A percentile compares a stretch with the other conserved stretches of the same genome.
phyloP scores from a whole-genome alignment of 345 rosid species.

The Fremontodendron californicum region DNA sequence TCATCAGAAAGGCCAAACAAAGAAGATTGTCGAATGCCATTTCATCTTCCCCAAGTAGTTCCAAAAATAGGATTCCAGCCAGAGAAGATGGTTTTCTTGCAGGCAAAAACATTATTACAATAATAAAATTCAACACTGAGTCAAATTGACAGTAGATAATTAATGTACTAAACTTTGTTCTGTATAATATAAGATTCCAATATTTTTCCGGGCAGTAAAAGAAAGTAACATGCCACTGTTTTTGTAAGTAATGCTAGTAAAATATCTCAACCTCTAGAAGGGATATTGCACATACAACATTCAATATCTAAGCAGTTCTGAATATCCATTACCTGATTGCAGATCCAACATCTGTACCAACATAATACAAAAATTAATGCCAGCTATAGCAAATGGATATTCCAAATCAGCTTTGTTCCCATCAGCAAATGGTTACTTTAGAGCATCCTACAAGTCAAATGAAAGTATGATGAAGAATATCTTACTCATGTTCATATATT shows the following conservation, averaged over 20 bases:
- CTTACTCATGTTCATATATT: not conserved
- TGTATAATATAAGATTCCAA: not conserved
- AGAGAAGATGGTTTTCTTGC: slow-evolving; percentile 72
- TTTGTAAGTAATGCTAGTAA: not conserved
- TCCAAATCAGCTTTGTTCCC: slow-evolving; percentile 93
- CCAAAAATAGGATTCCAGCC: slow-evolving; percentile 61
- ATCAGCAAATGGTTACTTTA: slow-evolving; percentile 70
- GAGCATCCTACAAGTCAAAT: slow-evolving; percentile 59
- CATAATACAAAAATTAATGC: slow-evolving; percentile 86
- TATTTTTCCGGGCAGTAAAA: not conserved
- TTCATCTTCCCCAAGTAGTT: slow-evolving; percentile 60
- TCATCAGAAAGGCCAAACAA: slow-evolving; percentile 75
- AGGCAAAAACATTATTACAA: not conserved
- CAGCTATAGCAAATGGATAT: slow-evolving; percentile 96
- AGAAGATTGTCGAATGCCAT: slow-evolving; percentile 78
- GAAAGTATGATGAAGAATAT: not conserved
- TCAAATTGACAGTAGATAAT: not conserved
- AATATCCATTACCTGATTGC: too few relatives aligned
- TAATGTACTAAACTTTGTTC: not conserved
- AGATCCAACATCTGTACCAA: slow-evolving; percentile 62
- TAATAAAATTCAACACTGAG: too few relatives aligned
- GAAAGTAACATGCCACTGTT: not conserved
- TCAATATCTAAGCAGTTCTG: not conserved
- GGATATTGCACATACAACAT: not conserved
- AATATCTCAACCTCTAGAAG: not conserved